A percentile compares a stretch with the other conserved stretches of the same genome.
Conservation (phyloP, 2,329 filamentous ascomycete species). For the Monosporascus sp. region DNA sequence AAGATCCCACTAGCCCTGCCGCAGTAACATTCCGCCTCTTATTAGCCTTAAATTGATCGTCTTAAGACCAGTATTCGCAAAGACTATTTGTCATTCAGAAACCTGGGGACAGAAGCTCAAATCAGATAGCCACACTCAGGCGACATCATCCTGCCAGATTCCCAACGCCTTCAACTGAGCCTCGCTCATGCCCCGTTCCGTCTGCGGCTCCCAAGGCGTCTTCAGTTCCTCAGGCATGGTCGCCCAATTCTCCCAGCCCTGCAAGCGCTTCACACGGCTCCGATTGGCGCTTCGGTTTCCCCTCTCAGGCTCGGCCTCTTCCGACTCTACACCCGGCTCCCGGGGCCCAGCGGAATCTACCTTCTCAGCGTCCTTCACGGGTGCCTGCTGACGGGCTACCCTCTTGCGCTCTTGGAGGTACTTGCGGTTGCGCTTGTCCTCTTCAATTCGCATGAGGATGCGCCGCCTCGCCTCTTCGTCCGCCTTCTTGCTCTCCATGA, state of each 20-base stretch:
- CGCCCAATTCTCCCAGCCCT: not conserved
- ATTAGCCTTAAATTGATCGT: no score
- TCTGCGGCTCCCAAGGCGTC: not conserved
- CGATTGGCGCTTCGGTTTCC: not conserved
- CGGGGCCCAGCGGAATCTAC: no score
- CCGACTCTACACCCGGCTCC: no score
- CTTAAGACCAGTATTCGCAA: no score
- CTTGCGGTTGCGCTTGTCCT: conserved; percentile 6
- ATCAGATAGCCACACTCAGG: no score
- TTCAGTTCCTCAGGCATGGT: not conserved
- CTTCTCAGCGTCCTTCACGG: not conserved
- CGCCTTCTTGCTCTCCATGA: conserved; percentile 8
- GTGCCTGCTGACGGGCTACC: not conserved
- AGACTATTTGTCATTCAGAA: no score
- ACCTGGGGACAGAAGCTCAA: no score
- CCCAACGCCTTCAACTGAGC: not conserved
- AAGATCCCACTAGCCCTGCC: no score
- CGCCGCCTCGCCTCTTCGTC: conserved; percentile 3
- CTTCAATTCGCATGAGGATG: conserved; percentile 10
- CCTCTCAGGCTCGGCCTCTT: not conserved
- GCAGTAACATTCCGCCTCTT: no score
- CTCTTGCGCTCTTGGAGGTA: not conserved
- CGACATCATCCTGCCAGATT: not conserved
- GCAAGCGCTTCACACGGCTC: not conserved
- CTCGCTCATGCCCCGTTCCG: not conserved